Conservation (phyloP, 371 early-diverging fungal genomes). For the Gilbertella persicaria region DNA sequence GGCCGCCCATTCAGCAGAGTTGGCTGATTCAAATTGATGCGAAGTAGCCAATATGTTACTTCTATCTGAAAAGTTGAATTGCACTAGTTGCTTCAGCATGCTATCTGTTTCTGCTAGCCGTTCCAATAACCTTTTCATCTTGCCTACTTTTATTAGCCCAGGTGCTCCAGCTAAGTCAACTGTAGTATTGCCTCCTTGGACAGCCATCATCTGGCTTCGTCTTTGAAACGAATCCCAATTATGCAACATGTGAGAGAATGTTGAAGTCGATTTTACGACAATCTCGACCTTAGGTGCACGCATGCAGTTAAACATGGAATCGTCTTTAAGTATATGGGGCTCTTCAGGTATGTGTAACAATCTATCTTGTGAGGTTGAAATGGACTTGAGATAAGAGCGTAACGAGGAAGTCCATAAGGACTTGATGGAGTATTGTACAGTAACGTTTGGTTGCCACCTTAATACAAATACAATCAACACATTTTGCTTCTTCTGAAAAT, state of each 20-base stretch:
- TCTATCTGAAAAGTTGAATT: conserved; percentile 14
- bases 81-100: conserved; percentile 48
- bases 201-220: conserved; percentile 45
- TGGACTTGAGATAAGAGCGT: conserved; percentile 17
- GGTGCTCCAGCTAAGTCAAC: conserved; percentile 50
- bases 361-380: conserved; percentile 10
- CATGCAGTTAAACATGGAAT: conserved; percentile 27
- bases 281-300: conserved; percentile 37
- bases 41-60: background rate
- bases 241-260: conserved; percentile 40
- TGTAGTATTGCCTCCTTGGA: conserved; percentile 26
- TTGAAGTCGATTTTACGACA: conserved; percentile 32
- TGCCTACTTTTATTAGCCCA: conserved; percentile 65
- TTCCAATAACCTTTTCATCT: conserved; percentile 65
- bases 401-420: conserved; percentile 31
- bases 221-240: conserved; percentile 48
- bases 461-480: conserved; percentile 66
- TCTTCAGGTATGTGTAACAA: conserved; percentile 12
- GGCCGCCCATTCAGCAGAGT: background rate
- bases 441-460: conserved; percentile 87
- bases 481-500: conserved; percentile 44
- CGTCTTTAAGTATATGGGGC: conserved; percentile 1
- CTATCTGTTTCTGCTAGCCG: conserved; percentile 73
- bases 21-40: background rate
- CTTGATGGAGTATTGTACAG: conserved; percentile 80